These are phyloP conservation scores for Microcos paniculata DNA, from an alignment of 345 rosid species.

Conservation along the genomic window DNA sequence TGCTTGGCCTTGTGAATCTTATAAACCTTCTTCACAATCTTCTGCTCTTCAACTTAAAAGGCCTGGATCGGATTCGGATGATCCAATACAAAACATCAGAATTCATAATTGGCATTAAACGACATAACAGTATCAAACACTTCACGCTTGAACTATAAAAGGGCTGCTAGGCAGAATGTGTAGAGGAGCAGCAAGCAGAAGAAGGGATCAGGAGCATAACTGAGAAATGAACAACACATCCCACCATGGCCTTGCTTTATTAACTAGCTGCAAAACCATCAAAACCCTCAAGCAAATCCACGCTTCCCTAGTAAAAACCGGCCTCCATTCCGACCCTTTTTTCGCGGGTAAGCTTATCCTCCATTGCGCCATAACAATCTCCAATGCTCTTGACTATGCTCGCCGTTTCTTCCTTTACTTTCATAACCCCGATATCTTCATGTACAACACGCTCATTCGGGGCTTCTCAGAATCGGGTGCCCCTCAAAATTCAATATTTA, in stretches of 20 bases:
- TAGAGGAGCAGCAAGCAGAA: neutral
- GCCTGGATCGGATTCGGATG: no score
- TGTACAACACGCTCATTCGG: conserved; percentile 71
- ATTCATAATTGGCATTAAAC: neutral
- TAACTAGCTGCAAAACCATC: conserved; percentile 47
- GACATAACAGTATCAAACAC: neutral
- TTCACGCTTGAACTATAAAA: neutral
- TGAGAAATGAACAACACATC: conserved; percentile 28
- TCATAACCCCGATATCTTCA: conserved; percentile 58
- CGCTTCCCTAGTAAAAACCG: conserved; percentile 43
- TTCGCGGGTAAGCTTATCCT: conserved; percentile 60
- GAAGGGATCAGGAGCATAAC: neutral
- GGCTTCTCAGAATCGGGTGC: conserved; percentile 52
- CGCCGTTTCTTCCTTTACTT: conserved; percentile 41
- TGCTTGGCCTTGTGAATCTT: conserved; percentile 15
- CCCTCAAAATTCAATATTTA: conserved; percentile 39
- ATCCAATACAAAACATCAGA: conserved; percentile 12
- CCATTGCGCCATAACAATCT: conserved; percentile 43
- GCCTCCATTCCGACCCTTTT: conserved; percentile 41
- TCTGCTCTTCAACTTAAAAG: conserved; percentile 38
- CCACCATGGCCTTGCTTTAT: conserved; percentile 32
- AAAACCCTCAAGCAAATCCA: conserved; percentile 54
- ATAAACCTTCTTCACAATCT: conserved; percentile 37
- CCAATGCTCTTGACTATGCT: conserved; percentile 49
- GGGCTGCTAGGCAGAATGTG: neutral